Evolutionary conservation across 1,139 yeast genomes (phyloP), one percentile per base, ranked within the genome.

Genomic region (Geotrichum aggregatum): DNA sequence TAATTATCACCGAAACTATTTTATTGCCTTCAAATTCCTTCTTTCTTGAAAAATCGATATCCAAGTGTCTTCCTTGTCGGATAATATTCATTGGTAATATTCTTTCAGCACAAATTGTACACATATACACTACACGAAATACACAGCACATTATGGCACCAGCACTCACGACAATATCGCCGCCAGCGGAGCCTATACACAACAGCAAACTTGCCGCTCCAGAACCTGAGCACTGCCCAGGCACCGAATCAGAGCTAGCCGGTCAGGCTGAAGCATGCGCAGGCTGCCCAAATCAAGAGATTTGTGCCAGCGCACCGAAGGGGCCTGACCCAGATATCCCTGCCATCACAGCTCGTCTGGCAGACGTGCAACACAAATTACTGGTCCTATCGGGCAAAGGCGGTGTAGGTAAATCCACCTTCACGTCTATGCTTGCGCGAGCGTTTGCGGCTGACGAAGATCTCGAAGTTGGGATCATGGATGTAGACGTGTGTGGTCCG

Each of bases 251-350:
- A 1, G 96, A 88, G 59, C 71, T 73, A 52, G 98, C 99, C 1
- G 99, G 99, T 7, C 81, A 84, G 63, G 92, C 88, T 1, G 96
- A 87, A 64, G 96, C 98, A 13, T 94, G 99, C 67, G 76, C 74
- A 14, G 97, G 97, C 14, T 94, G 99, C 72, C 95, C 98, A 16
- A 92, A 94, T 69, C 91, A 92, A 69, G 81, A 77, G 50, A 86
- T 91, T 3, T 94, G 99, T 70, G 83, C 91, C 49, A 79, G 94
- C 3, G 71, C 86, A 13, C 96, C 97, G 2, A 84, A 85, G 64
- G 98, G 97, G 0, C 98, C 98, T 0, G 98, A 94, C 67, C 96
- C 96, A 0, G 98, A 94, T 67, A 72, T 92, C 47, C 88, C 92
- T 0, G 59, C 79, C n/a, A 92, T 94, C 49, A 82, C 81, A 42